A percentile compares a stretch with the other conserved stretches of the same genome.
Conservation (phyloP, 441 rosid species). For the Pelargonium myrrhifolium region DNA sequence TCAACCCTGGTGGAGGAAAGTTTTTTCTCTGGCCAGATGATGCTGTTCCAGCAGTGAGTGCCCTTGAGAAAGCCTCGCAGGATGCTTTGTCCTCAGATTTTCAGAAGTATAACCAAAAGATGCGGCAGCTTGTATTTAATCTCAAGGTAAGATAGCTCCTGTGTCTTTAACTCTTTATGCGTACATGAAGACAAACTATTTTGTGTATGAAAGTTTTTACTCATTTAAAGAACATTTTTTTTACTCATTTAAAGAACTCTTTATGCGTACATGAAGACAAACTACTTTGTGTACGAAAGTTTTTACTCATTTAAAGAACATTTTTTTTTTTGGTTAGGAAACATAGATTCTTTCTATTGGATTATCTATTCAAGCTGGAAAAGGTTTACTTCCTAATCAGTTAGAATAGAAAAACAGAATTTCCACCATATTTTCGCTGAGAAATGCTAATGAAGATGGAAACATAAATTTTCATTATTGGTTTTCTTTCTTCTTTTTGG, state of each 20-base stretch:
- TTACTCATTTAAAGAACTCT: too few relatives aligned
- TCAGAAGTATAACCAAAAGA: slow-evolving; percentile 80
- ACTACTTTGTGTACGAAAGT: background rate
- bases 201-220: background rate
- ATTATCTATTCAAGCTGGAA: background rate
- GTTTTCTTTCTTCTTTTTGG: background rate
- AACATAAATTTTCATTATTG: background rate
- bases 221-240: background rate
- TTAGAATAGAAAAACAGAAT: background rate
- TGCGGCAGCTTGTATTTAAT: slow-evolving; percentile 77
- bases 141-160: slow-evolving; percentile 49
- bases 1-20: slow-evolving; percentile 23
- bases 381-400: background rate
- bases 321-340: background rate
- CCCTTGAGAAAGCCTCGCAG: slow-evolving; percentile 85
- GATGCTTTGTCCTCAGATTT: slow-evolving; percentile 61
- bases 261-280: background rate
- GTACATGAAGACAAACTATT: background rate
- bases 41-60: slow-evolving; percentile 65
- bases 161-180: background rate
- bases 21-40: slow-evolving; percentile 78
- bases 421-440: background rate
- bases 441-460: background rate
- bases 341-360: background rate
- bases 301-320: background rate